Conservation (phyloP, 805 yeast genomes). For the Kregervanrija fluxuum region DNA sequence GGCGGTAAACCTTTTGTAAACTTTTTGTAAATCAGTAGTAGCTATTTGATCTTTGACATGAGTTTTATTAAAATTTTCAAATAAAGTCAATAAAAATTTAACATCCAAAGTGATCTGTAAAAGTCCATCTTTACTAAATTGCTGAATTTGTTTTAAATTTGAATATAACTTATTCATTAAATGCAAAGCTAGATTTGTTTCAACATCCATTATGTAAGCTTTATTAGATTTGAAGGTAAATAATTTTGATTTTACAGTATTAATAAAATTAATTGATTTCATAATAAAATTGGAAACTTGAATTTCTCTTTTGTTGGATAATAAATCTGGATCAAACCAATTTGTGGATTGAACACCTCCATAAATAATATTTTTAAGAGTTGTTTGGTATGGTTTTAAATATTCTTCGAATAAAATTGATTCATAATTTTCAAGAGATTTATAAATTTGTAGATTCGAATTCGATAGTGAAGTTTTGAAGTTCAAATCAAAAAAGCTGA, state of each 20-base stretch:
- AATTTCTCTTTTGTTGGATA: slow-evolving; percentile 7
- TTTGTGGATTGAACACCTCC: slow-evolving; percentile 34
- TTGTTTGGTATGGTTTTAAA: slow-evolving; percentile 39
- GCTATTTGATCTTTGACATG: slow-evolving; percentile 12
- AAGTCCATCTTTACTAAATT: slow-evolving; percentile 18
- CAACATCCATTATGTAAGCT: slow-evolving; percentile 15
- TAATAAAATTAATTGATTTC: slow-evolving; percentile 19
- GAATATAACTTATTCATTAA: slow-evolving; percentile 19
- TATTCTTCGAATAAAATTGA: slow-evolving; percentile 47
- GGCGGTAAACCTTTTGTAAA: slow-evolving; percentile 14
- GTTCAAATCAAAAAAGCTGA: slow-evolving; percentile 41
- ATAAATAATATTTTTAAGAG: slow-evolving; percentile 32
- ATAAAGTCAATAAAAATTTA: slow-evolving; percentile 14
- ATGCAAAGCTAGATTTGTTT: slow-evolving; percentile 16
- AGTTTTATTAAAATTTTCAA: slow-evolving; percentile 16
- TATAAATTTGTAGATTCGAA: slow-evolving; percentile 37
- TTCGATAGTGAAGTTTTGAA: slow-evolving; percentile 40
- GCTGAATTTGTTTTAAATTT: slow-evolving; percentile 15
- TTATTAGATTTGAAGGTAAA: slow-evolving; percentile 13
- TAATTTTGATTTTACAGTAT: slow-evolving; percentile 21
- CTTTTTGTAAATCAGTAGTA: slow-evolving; percentile 14
- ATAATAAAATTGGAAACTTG: slow-evolving; percentile 17
- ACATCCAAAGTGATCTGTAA: slow-evolving; percentile 21
- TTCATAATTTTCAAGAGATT: slow-evolving; percentile 42
- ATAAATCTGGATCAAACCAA: slow-evolving; percentile 29